Evolutionary conservation across 1,284 basidiomycete genomes (phyloP).

Genomic region (Neonothopanus nambi): DNA sequence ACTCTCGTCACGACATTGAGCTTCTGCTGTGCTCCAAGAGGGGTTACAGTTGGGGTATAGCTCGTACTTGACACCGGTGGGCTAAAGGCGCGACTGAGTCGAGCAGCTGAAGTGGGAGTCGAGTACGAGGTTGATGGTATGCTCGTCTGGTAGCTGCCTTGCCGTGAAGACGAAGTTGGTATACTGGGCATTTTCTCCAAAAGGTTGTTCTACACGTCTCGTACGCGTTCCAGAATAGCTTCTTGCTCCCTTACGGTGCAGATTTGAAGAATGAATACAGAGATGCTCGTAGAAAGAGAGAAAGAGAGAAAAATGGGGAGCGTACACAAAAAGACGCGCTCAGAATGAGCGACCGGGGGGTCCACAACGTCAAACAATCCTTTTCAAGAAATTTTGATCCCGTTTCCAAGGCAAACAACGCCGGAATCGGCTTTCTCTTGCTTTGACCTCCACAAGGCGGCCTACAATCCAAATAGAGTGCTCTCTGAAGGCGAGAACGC

Average conservation of each 20-base stretch:
- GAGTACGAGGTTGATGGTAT: constrained; percentile 2
- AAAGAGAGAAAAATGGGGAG: background rate
- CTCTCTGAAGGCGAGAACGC: too few relatives aligned
- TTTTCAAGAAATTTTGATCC: background rate
- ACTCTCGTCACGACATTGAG: constrained; percentile 72
- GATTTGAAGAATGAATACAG: background rate
- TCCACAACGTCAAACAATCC: constrained; percentile 2
- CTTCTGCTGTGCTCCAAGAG: constrained; percentile 43
- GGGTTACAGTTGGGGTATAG: constrained; percentile 37
- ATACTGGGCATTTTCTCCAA: constrained; percentile 6
- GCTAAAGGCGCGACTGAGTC: constrained; percentile 9
- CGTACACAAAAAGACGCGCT: background rate
- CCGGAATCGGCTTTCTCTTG: too few relatives aligned
- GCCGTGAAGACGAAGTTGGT: constrained; percentile 4
- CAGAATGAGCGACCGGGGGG: background rate
- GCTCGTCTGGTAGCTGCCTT: background rate
- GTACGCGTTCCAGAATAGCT: background rate
- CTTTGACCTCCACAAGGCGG: too few relatives aligned
- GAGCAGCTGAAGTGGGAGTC: constrained; percentile 5
- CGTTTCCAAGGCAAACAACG: constrained; percentile 1
- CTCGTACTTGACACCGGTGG: constrained; percentile 15
- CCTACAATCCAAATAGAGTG: too few relatives aligned
- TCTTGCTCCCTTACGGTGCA: background rate
- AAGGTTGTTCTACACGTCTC: background rate
- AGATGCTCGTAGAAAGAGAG: too few relatives aligned